phyloP scores from a whole-genome alignment of 2,329 filamentous ascomycete species.

The Coniochaeta sp. region DNA sequence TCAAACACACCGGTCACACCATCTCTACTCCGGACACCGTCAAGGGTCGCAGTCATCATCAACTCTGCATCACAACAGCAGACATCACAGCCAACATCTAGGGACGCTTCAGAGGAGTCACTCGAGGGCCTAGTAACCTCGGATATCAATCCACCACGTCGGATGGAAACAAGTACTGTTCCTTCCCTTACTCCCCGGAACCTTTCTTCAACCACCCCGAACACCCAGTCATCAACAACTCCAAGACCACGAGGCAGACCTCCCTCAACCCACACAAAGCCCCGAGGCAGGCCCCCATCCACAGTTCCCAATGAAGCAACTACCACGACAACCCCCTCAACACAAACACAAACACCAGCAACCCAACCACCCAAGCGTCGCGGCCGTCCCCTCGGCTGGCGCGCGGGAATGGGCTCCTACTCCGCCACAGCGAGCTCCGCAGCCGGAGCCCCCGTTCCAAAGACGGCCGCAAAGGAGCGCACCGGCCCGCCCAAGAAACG shows the following conservation, averaged over 20 bases:
- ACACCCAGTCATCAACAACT: no score
- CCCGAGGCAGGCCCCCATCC: not conserved
- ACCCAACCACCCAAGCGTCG: constrained; percentile 10
- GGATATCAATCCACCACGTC: not conserved
- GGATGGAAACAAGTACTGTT: not conserved
- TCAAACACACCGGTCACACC: no score
- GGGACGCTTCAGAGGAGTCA: not conserved
- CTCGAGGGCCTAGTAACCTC: not conserved
- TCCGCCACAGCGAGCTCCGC: constrained; percentile 5
- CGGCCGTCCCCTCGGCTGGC: constrained; percentile 43
- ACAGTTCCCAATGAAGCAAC: constrained; percentile 4
- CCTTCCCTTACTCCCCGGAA: not conserved
- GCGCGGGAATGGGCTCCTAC: constrained; percentile 23
- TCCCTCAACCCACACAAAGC: not conserved
- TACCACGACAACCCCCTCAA: constrained; percentile 5
- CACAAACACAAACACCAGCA: constrained; percentile 5
- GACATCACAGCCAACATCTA: not conserved
- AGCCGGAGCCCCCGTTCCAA: constrained; percentile 4
- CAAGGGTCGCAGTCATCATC: constrained; percentile 7
- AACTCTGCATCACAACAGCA: constrained; percentile 1
- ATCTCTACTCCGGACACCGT: constrained; percentile 3
- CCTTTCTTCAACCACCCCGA: not conserved
- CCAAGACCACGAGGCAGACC: not conserved
- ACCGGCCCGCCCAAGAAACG: constrained; percentile 31
- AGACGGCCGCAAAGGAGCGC: constrained; percentile 17